phyloP scores from a whole-genome alignment of 1,139 yeast genomes.

The Taiozyma sp. region DNA sequence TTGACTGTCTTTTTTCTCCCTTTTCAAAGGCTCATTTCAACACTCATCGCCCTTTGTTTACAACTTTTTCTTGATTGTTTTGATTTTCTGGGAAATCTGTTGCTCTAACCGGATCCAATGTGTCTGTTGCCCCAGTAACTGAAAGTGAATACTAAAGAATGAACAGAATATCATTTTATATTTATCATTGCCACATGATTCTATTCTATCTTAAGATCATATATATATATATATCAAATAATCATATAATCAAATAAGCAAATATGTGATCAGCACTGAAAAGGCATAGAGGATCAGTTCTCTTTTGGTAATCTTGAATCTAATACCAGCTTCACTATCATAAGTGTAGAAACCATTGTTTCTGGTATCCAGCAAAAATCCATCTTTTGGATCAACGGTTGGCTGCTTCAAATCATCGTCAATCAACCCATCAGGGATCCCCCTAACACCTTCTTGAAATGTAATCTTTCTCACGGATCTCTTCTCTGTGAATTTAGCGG shows the following conservation, averaged over 20 bases:
- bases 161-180: too few species aligned
- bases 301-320: neutral
- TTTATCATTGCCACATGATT: too few species aligned
- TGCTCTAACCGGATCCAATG: neutral
- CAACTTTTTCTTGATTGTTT: neutral
- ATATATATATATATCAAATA: too few species aligned
- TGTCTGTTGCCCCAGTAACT: neutral
- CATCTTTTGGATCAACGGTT: conserved; percentile 11
- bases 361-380: conserved; percentile 14
- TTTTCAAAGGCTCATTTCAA: neutral
- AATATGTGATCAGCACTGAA: neutral
- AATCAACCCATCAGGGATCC: conserved; percentile 8
- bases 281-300: neutral
- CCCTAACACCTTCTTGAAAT: conserved; percentile 3
- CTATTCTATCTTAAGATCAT: too few species aligned
- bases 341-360: conserved; percentile 12
- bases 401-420: conserved; percentile 5
- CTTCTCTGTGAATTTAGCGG: conserved; percentile 28
- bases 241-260: neutral
- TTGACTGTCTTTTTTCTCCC: neutral
- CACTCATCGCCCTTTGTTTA: neutral
- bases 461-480: conserved; percentile 8
- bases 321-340: neutral
- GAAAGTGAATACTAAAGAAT: too few species aligned
- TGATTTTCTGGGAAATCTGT: neutral